Percentiles rank a stretch among this genome's conserved stretches.
Conservation (phyloP, 352 stramenopile species). For the Pythium coloratum region DNA sequence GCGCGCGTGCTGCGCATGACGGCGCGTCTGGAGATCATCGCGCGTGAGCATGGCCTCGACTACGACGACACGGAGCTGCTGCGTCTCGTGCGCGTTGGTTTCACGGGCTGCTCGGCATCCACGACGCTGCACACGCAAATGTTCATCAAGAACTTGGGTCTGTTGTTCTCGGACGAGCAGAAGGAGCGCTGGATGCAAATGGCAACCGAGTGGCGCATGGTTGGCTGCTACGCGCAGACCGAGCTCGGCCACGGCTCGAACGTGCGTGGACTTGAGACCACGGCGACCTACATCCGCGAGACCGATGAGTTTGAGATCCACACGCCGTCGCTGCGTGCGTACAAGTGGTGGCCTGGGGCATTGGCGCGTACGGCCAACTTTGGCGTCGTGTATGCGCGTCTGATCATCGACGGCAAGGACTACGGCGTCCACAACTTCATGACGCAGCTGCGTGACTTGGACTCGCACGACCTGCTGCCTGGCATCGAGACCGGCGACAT, state of each 20-base stretch:
- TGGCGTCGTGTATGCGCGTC: slow-evolving; percentile 75
- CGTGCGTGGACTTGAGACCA: slow-evolving; percentile 92
- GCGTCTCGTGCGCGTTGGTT: slow-evolving; percentile 45
- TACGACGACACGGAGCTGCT: slow-evolving; percentile 65
- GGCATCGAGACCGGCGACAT: slow-evolving; percentile 66
- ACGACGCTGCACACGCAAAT: slow-evolving; percentile 72
- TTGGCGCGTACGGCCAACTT: slow-evolving; percentile 95
- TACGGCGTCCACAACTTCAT: slow-evolving; percentile 97
- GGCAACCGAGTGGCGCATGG: slow-evolving; percentile 67
- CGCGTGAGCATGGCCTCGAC: slow-evolving; percentile 43
- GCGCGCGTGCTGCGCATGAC: slow-evolving; percentile 54
- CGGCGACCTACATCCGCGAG: slow-evolving; percentile 90
- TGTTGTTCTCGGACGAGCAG: slow-evolving; percentile 73
- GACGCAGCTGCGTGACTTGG: slow-evolving; percentile 90
- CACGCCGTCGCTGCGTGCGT: slow-evolving; percentile 92
- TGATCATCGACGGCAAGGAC: slow-evolving; percentile 83
- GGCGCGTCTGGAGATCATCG: slow-evolving; percentile 54
- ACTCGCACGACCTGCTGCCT: slow-evolving; percentile 56
- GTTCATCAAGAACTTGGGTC: slow-evolving; percentile 66
- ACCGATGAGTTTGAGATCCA: slow-evolving; percentile 94
- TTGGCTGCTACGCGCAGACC: slow-evolving; percentile 87
- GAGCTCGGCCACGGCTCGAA: slow-evolving; percentile 91
- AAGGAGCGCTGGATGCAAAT: slow-evolving; percentile 63
- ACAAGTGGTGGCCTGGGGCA: slow-evolving; percentile 97
- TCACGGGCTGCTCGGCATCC: slow-evolving; percentile 52